A percentile compares a stretch with the other conserved stretches of the same genome.
Conservation (phyloP, 257 asterid species). For the Asclepias syriaca region DNA sequence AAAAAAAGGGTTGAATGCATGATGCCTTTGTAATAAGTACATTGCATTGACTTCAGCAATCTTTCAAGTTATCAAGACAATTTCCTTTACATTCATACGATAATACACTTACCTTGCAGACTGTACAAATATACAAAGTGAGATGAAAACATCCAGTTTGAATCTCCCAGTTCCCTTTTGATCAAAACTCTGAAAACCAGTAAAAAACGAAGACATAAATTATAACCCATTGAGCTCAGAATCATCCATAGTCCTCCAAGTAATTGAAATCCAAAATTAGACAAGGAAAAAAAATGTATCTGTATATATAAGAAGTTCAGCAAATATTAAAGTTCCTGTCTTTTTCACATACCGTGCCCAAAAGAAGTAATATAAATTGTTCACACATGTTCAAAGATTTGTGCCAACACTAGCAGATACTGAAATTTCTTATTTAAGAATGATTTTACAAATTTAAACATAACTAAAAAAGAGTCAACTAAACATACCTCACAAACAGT, state of each 20-base stretch:
- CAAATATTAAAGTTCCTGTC: not conserved
- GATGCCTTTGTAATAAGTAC: not conserved
- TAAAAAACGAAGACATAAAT: not conserved
- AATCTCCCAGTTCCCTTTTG: slow-evolving; percentile 57
- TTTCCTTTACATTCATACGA: not conserved
- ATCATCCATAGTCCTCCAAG: not conserved
- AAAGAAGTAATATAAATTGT: not conserved
- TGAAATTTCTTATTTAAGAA: not conserved
- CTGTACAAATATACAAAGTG: slow-evolving; percentile 77
- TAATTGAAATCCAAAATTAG: not conserved
- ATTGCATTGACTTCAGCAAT: not conserved
- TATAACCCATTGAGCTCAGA: not conserved
- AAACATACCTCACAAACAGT: slow-evolving; percentile 73
- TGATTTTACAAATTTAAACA: not conserved
- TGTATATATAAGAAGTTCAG: not conserved
- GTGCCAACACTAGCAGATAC: not conserved
- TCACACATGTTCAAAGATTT: not conserved
- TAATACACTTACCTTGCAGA: slow-evolving; percentile 50
- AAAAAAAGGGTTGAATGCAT: not conserved
- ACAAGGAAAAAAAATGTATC: too few relatives aligned
- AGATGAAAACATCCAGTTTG: slow-evolving; percentile 67
- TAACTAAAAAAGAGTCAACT: not conserved
- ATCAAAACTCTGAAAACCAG: slow-evolving; percentile 67
- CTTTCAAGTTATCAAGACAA: not conserved
- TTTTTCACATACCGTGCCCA: not conserved